phyloP scores from a whole-genome alignment of 2,329 filamentous ascomycete genomes.

The Cordyceps fumosorosea region DNA sequence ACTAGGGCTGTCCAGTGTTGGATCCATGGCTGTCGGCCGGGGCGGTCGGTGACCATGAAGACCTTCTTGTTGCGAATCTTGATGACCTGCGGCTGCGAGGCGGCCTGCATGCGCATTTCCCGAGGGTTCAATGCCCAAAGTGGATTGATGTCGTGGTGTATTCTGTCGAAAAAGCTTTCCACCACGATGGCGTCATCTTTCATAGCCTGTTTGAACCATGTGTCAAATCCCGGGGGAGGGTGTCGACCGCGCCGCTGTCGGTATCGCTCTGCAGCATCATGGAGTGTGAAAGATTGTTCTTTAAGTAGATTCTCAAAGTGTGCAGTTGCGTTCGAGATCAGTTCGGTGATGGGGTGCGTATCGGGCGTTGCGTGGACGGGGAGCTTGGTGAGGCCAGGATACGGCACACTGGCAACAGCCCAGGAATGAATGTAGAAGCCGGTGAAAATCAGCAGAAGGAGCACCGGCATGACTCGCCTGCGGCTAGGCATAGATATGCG shows the following conservation, averaged over 20 bases:
- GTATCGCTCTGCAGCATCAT: slow-evolving; percentile 43
- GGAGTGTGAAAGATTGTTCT: slow-evolving; percentile 35
- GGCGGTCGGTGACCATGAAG: background rate
- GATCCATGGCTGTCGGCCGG: background rate
- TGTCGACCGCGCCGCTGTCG: slow-evolving; percentile 43
- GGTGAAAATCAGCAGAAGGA: background rate
- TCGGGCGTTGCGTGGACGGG: background rate
- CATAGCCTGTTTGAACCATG: slow-evolving; percentile 44
- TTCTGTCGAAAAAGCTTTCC: slow-evolving; percentile 50
- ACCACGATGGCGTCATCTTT: slow-evolving; percentile 42
- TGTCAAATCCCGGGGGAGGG: slow-evolving; percentile 48
- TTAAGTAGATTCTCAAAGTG: slow-evolving; percentile 28
- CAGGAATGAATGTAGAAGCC: background rate
- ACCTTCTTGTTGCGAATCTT: background rate
- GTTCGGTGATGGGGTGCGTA: slow-evolving; percentile 34
- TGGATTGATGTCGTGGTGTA: slow-evolving; percentile 47
- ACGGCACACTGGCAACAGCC: background rate
- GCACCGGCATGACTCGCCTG: background rate
- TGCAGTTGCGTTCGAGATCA: slow-evolving; percentile 32
- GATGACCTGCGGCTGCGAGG: slow-evolving; percentile 23
- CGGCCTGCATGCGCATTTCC: slow-evolving; percentile 24
- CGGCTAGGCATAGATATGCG: background rate
- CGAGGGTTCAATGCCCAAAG: slow-evolving; percentile 43
- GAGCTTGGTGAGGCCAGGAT: background rate
- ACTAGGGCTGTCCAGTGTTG: slow-evolving; percentile 10